A percentile compares a stretch with the other conserved stretches of the same genome.
These are phyloP conservation scores for Anacardium occidentale DNA, from an alignment of 345 rosid genomes.

Conservation along the genomic window DNA sequence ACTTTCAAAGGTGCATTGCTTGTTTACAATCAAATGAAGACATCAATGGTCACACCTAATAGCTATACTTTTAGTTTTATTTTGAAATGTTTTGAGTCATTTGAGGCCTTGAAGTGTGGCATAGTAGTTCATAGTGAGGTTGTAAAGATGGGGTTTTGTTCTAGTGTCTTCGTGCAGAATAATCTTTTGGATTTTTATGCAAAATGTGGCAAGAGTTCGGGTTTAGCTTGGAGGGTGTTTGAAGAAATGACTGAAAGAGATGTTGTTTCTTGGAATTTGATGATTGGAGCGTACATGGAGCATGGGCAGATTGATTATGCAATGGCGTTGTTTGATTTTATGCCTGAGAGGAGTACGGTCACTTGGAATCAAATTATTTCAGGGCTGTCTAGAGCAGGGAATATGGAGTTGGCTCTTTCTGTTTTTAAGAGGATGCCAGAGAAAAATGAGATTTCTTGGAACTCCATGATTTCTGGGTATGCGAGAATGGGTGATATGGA, in stretches of 20 bases:
- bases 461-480: conserved; percentile 25
- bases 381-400: conserved; percentile 29
- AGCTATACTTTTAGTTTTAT: conserved; percentile 32
- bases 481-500: conserved; percentile 19
- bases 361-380: conserved; percentile 31
- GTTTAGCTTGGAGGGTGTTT: conserved; percentile 24
- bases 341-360: conserved; percentile 23
- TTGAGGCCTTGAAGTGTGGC: conserved; percentile 28
- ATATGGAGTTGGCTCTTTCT: conserved; percentile 25
- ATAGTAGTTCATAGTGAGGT: conserved; percentile 27
- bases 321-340: conserved; percentile 29
- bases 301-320: conserved; percentile 20
- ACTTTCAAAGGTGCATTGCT: conserved; percentile 13
- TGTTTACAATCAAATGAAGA: conserved; percentile 32
- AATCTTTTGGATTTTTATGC: conserved; percentile 31
- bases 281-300: conserved; percentile 25
- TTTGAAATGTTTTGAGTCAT: conserved; percentile 28
- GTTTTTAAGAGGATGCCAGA: conserved; percentile 28
- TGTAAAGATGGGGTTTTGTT: conserved; percentile 26
- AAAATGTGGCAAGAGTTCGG: conserved; percentile 16
- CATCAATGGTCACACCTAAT: conserved; percentile 26
- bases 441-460: conserved; percentile 30
- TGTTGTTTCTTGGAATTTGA: conserved; percentile 35
- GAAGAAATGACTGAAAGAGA: conserved; percentile 33
- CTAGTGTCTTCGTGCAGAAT: conserved; percentile 26